These are phyloP conservation scores for Hericium alpestre DNA, from an alignment of 768 basidiomycete genomes.

Conservation along the genomic window DNA sequence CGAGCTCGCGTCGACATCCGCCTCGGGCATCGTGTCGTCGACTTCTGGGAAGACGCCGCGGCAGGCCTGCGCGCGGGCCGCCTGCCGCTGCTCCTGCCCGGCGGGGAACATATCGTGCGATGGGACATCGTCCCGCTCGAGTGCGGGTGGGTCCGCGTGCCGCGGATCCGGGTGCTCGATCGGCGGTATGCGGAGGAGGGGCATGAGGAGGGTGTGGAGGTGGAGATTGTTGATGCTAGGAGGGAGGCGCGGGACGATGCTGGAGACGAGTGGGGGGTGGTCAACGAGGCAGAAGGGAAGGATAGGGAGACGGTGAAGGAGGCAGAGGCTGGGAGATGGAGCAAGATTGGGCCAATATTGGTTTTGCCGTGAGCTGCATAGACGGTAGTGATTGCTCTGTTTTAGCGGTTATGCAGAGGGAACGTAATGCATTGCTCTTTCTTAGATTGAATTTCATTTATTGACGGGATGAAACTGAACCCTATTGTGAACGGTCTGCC, in stretches of 20 bases:
- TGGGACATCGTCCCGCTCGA: conserved; percentile 70
- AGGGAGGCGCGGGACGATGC: conserved; percentile 15
- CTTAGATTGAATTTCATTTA: no score
- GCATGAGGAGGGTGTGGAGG: conserved; percentile 49
- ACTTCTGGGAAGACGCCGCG: conserved; percentile 25
- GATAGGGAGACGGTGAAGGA: conserved; percentile 39
- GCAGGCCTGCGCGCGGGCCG: conserved; percentile 62
- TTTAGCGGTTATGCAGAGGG: background rate
- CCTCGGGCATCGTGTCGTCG: conserved; percentile 12
- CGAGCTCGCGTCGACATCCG: conserved; percentile 14
- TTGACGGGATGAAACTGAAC: no score
- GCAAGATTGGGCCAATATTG: conserved; percentile 5
- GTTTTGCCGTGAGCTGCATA: conserved; percentile 5
- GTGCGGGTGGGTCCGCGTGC: conserved; percentile 57
- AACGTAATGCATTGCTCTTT: no score
- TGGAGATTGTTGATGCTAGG: conserved; percentile 53
- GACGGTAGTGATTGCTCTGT: background rate
- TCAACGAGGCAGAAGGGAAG: conserved; percentile 27
- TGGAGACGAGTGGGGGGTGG: conserved; percentile 36
- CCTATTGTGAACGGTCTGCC: no score
- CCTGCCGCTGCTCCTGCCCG: conserved; percentile 64
- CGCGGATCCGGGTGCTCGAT: conserved; percentile 48
- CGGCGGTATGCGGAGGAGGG: conserved; percentile 23
- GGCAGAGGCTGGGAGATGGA: background rate
- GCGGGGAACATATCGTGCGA: conserved; percentile 49